These are phyloP conservation scores for Pythium utonaiense DNA, from an alignment of 352 stramenopile genomes.

Conservation along the genomic window DNA sequence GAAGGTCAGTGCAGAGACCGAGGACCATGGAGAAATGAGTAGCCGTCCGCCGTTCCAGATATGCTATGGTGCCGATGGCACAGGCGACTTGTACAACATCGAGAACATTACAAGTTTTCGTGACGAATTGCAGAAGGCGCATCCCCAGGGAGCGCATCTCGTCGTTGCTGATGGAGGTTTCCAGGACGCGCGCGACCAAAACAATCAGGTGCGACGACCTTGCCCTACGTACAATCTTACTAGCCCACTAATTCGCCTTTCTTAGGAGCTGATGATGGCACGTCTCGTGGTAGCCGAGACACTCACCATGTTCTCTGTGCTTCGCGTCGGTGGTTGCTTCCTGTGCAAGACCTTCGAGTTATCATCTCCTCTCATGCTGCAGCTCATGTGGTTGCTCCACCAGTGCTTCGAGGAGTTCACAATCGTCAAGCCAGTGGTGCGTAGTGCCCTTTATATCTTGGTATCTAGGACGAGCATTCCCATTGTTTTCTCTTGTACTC, in stretches of 20 bases:
- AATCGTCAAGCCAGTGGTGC: conserved; percentile 68
- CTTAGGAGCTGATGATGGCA: conserved; percentile 67
- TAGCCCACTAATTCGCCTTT: too few species aligned
- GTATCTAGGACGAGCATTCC: background rate
- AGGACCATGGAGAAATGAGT: background rate
- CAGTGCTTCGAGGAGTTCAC: conserved; percentile 54
- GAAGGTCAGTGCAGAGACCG: conserved; percentile 22
- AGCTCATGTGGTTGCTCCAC: conserved; percentile 65
- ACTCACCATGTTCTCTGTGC: conserved; percentile 52
- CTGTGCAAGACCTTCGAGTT: conserved; percentile 84
- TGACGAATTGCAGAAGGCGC: conserved; percentile 25
- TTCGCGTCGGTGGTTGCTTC: conserved; percentile 50
- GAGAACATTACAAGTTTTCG: conserved; percentile 58
- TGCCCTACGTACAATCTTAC: too few species aligned
- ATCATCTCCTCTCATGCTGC: conserved; percentile 46
- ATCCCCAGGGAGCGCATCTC: conserved; percentile 46
- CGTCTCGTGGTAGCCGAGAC: conserved; percentile 55
- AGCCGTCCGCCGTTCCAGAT: conserved; percentile 28
- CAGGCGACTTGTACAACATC: conserved; percentile 58
- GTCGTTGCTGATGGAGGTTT: conserved; percentile 75
- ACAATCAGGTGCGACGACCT: conserved; percentile 45
- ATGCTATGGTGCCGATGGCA: conserved; percentile 67
- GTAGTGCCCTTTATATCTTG: background rate
- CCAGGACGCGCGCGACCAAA: conserved; percentile 54
- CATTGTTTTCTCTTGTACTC: background rate